Conservation (phyloP, 306 rosid genomes). For the Ceratonia siliqua region DNA sequence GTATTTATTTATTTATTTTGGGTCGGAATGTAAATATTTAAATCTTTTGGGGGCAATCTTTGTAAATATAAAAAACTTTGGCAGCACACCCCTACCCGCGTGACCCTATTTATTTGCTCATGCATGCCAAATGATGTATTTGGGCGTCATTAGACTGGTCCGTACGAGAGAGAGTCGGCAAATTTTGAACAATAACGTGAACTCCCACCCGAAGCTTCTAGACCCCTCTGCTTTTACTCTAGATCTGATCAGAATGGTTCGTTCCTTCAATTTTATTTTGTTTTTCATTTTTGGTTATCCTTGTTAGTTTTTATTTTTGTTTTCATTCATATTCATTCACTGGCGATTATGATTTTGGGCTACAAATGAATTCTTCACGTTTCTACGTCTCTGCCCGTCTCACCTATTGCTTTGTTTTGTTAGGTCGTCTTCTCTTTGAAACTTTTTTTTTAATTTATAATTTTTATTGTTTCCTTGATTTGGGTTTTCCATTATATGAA, state of each 20-base stretch:
- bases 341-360: background rate
- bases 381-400: background rate
- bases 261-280: background rate
- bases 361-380: background rate
- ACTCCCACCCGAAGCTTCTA: slow-evolving; percentile 14
- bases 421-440: background rate
- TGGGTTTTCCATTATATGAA: background rate
- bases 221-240: background rate
- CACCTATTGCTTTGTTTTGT: background rate
- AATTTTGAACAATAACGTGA: background rate
- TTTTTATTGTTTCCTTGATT: too few relatives aligned
- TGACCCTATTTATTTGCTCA: too few relatives aligned
- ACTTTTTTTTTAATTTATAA: background rate
- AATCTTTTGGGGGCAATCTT: too few relatives aligned
- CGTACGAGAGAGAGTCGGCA: background rate
- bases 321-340: background rate
- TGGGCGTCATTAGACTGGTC: too few relatives aligned
- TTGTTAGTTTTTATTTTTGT: background rate
- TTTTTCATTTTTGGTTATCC: background rate
- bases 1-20: too few relatives aligned
- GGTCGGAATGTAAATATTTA: too few relatives aligned
- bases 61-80: too few relatives aligned
- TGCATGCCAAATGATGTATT: too few relatives aligned
- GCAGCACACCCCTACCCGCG: too few relatives aligned
- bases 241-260: slow-evolving; percentile 22